Base-by-base conservation (phyloP, 805 yeast genomes). In the Lachancea quebecensis region DNA sequence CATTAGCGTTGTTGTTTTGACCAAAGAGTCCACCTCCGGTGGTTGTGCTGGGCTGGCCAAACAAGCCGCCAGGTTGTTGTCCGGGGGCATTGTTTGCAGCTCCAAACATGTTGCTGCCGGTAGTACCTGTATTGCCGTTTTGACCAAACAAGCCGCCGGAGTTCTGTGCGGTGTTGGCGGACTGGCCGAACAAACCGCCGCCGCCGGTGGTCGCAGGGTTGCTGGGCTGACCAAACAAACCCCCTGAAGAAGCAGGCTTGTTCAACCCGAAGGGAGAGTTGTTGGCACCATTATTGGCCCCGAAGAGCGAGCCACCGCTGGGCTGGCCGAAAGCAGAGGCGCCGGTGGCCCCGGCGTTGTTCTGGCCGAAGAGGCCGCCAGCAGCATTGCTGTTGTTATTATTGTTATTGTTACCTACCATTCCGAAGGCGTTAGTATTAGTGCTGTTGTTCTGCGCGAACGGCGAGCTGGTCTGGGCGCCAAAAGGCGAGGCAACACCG, bases 231-330 rank as follows among this genome's bases (percentile, higher is more conserved):
- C 65, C 65, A 43, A 59, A 57, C 14, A 57, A 35, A 14, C 63
- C 59, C n/a, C 67, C 67, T 39, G 67, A 52, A 2, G 56, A 43
- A 7, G 54, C 49, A 5, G 64, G 54, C 29, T 56, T 60, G 40
- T 56, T 58, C 39, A 58, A 49, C 14, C 74, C 69, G 54, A 77
- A 76, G 16, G 74, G 69, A 10, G 74, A 66, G 17, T 68, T 56
- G 11, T 62, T 46, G 34, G 54, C 49, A 21, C 49, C 61, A 59
- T 40, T 34, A 10, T 36, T 15, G 46, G 48, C 28, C 39, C 48
- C 43, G 50, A 50, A 25, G 34, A 37, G 7, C 17, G 42, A 34
- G 25, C 25, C 25, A 11, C 28, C 35, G 3, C 39, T 10, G 31
- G 45, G 41, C 39, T 47, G 50, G n/a, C 63, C 69, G 50, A 65